These are phyloP conservation scores for Santalum album DNA, from an alignment of 164 flowering plant species.

Conservation along the genomic window DNA sequence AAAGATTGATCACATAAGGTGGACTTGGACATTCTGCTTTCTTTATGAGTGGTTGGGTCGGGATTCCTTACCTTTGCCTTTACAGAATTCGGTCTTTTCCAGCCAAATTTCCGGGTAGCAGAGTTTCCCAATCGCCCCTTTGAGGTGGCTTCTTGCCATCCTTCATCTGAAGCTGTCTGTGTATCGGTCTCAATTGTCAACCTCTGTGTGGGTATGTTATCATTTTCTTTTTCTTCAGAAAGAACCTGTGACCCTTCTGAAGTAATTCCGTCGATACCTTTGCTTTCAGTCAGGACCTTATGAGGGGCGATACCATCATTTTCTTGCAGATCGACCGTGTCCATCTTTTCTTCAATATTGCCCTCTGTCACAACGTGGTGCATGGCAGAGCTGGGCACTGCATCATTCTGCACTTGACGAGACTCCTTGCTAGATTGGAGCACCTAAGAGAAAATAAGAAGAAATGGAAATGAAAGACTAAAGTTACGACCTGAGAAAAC, in stretches of 20 bases:
- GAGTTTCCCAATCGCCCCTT: conserved; percentile 42
- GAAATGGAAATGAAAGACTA: background rate
- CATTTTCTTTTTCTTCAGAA: too few relatives aligned
- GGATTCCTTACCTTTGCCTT: conserved; percentile 33
- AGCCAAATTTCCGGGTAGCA: conserved; percentile 30
- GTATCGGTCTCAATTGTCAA: too few relatives aligned
- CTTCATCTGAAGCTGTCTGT: conserved; percentile 49
- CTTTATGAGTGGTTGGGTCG: conserved; percentile 24
- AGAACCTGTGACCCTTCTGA: conserved; percentile 47
- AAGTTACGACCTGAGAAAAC: background rate
- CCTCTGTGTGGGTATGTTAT: too few relatives aligned
- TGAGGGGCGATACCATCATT: conserved; percentile 14
- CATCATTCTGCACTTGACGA: conserved; percentile 21
- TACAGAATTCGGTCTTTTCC: conserved; percentile 33
- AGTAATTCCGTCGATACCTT: conserved; percentile 29
- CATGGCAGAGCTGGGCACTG: conserved; percentile 10
- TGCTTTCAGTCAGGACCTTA: conserved; percentile 13
- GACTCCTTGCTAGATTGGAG: conserved; percentile 33
- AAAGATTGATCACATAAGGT: conserved; percentile 21
- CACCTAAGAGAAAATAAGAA: conserved; percentile 24
- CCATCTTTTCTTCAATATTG: conserved; percentile 8
- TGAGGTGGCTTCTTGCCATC: conserved; percentile 88
- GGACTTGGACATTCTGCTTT: conserved; percentile 14
- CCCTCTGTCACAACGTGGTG: conserved; percentile 14
- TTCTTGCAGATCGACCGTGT: conserved; percentile 12